phyloP scores from a whole-genome alignment of 768 basidiomycete species.

The Cytidiella melzeri region DNA sequence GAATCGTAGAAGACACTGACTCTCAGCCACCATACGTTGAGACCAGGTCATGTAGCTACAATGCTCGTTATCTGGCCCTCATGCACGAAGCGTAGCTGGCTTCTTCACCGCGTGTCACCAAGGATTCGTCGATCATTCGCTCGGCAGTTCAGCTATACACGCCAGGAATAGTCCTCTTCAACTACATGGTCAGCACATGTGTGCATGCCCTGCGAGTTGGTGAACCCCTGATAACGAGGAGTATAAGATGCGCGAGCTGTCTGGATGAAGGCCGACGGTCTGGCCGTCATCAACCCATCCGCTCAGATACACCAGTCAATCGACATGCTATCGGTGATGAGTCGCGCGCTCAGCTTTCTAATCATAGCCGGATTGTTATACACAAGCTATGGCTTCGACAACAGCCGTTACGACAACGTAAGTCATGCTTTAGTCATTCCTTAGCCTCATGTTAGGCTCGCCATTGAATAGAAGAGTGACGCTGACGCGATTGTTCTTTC shows the following conservation, averaged over 20 bases:
- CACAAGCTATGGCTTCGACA: slow-evolving; percentile 36
- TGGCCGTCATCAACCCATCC: slow-evolving; percentile 1
- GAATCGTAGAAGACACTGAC: no score
- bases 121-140: neutral
- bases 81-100: neutral
- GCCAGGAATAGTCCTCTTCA: neutral
- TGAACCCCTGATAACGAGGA: neutral
- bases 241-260: neutral
- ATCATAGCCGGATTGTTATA: slow-evolving; percentile 12
- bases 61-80: neutral
- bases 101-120: slow-evolving; percentile 11
- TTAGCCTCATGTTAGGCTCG: neutral
- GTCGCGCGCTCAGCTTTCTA: no score
- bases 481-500: slow-evolving; percentile 4
- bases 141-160: neutral
- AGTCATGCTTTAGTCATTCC: slow-evolving; percentile 15
- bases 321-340: neutral
- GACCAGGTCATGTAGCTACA: neutral
- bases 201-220: neutral
- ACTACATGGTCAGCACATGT: neutral
- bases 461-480: slow-evolving; percentile 3
- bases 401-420: slow-evolving; percentile 58
- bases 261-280: neutral
- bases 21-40: neutral
- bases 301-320: neutral